Evolutionary conservation across 2,329 filamentous ascomycete genomes (phyloP).

Genomic region (Exophiala sideris): DNA sequence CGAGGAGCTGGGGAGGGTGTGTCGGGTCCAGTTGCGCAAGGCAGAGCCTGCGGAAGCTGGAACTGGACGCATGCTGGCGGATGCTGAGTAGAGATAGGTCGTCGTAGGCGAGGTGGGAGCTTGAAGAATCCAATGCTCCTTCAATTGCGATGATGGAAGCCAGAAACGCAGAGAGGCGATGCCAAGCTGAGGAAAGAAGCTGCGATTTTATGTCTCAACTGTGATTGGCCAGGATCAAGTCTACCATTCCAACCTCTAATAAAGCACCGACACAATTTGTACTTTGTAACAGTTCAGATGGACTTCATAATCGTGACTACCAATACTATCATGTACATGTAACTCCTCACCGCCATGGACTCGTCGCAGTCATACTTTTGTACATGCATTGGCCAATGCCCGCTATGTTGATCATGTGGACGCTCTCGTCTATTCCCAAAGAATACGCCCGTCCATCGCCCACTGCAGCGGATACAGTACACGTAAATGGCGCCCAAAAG

Average conservation of each 20-base stretch:
- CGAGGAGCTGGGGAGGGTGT: conserved; percentile 39
- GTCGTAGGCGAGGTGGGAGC: conserved; percentile 12
- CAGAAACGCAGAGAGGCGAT: background rate
- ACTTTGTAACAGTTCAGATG: no score
- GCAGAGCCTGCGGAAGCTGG: conserved; percentile 66
- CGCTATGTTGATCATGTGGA: no score
- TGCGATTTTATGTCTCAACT: background rate
- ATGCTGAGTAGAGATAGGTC: conserved; percentile 20
- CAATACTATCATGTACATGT: no score
- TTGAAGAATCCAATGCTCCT: conserved; percentile 1
- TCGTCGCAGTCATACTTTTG: no score
- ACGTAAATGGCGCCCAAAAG: background rate
- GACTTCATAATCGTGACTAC: no score
- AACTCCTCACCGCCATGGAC: no score
- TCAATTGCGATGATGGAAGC: conserved; percentile 4
- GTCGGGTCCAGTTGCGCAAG: conserved; percentile 56
- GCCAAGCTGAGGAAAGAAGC: background rate
- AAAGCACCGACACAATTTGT: no score
- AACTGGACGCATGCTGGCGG: conserved; percentile 63
- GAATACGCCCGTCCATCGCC: no score
- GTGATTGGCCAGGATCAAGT: conserved; percentile 1
- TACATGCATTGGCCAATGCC: no score
- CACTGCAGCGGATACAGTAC: background rate
- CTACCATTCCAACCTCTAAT: no score
- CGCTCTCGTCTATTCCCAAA: no score